phyloP scores from a whole-genome alignment of 1,139 yeast genomes.

The Candida glucosophila region DNA sequence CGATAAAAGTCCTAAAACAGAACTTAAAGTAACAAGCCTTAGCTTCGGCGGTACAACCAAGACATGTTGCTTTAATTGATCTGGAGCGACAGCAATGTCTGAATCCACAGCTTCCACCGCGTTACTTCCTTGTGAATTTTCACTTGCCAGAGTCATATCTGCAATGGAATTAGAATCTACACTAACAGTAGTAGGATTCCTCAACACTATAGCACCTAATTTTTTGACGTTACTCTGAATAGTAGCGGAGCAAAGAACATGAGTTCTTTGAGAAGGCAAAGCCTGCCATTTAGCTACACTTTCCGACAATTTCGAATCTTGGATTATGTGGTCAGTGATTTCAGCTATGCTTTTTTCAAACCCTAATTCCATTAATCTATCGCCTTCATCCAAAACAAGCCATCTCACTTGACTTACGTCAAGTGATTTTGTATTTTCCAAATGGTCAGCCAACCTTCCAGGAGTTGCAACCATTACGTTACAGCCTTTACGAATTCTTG shows the following conservation, averaged over 20 bases:
- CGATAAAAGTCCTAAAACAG: conserved; percentile 46
- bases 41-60: conserved; percentile 86
- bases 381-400: conserved; percentile 92
- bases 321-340: conserved; percentile 54
- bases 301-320: conserved; percentile 30
- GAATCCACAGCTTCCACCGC: too few relatives aligned
- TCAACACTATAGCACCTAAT: conserved; percentile 68
- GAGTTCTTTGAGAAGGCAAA: conserved; percentile 64
- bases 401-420: conserved; percentile 70
- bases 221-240: conserved; percentile 73
- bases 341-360: conserved; percentile 86
- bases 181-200: conserved; percentile 43
- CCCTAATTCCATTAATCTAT: conserved; percentile 86
- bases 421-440: conserved; percentile 70
- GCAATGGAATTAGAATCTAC: conserved; percentile 18
- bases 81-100: conserved; percentile 60
- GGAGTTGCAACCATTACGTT: conserved; percentile 88
- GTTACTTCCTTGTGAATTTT: neutral
- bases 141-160: too few relatives aligned
- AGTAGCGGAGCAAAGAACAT: conserved; percentile 90
- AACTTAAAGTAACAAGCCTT: conserved; percentile 73
- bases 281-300: conserved; percentile 35
- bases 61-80: conserved; percentile 73
- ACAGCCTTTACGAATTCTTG: conserved; percentile 81
- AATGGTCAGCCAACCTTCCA: conserved; percentile 85